Conservation (phyloP, 176 grass and related monocot species). For the Melocanna baccifera region DNA sequence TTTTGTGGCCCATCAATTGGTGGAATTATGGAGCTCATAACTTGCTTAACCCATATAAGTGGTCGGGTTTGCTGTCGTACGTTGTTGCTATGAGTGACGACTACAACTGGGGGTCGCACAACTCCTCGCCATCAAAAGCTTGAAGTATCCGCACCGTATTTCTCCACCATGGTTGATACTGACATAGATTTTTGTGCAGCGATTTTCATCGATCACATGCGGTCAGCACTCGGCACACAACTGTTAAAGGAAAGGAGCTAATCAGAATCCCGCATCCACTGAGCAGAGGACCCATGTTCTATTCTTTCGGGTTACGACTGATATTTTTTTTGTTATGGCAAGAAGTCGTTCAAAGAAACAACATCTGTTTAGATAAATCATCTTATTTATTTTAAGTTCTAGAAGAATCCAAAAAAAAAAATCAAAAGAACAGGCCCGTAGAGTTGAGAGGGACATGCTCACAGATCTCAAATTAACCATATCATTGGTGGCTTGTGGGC, state of each 20-base stretch:
- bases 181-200: neutral
- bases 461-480: conserved; percentile 66
- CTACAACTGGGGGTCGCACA: neutral
- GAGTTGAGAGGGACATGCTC: conserved; percentile 65
- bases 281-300: neutral
- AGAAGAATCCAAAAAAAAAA: too few relatives aligned
- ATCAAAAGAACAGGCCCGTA: neutral
- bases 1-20: neutral
- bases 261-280: neutral
- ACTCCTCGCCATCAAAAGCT: neutral
- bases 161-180: neutral
- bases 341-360: too few relatives aligned
- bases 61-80: neutral
- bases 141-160: neutral
- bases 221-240: conserved; percentile 24
- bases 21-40: neutral
- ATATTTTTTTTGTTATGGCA: too few relatives aligned
- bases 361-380: too few relatives aligned
- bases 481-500: conserved; percentile 38
- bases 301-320: too few relatives aligned
- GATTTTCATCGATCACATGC: neutral
- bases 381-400: too few relatives aligned
- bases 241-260: neutral
- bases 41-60: neutral
- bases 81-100: neutral